These are phyloP conservation scores for Carex arenaria DNA, from an alignment of 202 grass and related monocot genomes.

Conservation along the genomic window DNA sequence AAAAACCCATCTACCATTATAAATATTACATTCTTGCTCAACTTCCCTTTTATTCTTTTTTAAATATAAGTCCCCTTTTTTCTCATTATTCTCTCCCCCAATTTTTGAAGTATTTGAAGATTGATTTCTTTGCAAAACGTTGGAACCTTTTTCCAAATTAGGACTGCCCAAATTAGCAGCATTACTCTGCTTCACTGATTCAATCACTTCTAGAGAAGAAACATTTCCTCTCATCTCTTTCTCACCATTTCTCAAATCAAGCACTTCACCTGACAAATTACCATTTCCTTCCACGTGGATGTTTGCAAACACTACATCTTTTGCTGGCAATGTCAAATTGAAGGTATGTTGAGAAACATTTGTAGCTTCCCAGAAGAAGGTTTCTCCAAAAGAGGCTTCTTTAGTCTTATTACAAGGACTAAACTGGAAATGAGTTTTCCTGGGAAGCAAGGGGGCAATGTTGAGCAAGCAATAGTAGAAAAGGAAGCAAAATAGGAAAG, in stretches of 20 bases:
- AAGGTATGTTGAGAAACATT: slow-evolving; percentile 31
- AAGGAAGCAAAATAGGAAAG: slow-evolving; percentile 56
- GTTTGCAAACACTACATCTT: slow-evolving; percentile 11
- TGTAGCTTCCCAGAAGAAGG: background rate
- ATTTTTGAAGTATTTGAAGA: background rate
- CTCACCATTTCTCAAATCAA: background rate
- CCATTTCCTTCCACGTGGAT: background rate
- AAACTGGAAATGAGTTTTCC: slow-evolving; percentile 12
- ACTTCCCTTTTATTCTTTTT: slow-evolving; percentile 14
- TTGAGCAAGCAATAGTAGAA: slow-evolving; percentile 52
- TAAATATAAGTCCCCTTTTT: background rate
- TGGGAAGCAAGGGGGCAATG: slow-evolving; percentile 33
- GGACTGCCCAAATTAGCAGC: background rate
- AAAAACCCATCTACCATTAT: slow-evolving; percentile 76
- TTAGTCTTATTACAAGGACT: background rate
- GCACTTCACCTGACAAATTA: slow-evolving; percentile 22
- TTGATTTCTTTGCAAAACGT: background rate
- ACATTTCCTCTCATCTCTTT: slow-evolving; percentile 21
- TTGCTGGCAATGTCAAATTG: background rate
- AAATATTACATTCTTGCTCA: slow-evolving; percentile 46
- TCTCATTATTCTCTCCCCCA: slow-evolving; percentile 4
- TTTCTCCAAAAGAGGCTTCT: slow-evolving; percentile 15
- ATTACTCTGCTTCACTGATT: slow-evolving; percentile 20
- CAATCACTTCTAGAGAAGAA: slow-evolving; percentile 22
- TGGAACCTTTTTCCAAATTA: background rate